Evolutionary conservation across 2,329 filamentous ascomycete genomes (phyloP), one percentile per base, ranked within the genome.

Genomic region (Penicillium sp.): DNA sequence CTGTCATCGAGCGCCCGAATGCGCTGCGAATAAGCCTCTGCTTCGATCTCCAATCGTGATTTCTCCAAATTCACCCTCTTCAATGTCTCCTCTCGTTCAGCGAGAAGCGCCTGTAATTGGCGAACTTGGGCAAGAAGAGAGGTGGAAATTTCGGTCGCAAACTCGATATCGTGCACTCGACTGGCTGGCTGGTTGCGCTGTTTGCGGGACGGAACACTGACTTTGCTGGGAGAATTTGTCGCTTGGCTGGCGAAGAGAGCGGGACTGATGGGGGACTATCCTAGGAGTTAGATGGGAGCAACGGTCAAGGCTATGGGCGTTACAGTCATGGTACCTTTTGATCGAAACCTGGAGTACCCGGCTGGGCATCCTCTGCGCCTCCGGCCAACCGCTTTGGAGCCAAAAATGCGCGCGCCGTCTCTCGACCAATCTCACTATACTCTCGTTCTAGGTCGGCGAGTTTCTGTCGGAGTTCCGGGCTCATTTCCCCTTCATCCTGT

Each of bases 101-200:
- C 80, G 9, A 98, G 77, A 13, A 95, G 76, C 2, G 84, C 79
- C 68, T 98, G 93, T 44, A 98, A 72, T 64, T 93, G 89, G 52
- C 93, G 85, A 41, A 98, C 87, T 71, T 97, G 93, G n/a, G 86
- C 84, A 42, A 98, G 84, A 42, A 98, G 77, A 1, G 89, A 95
- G 5, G 89, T 95, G 63, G 89, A 96, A 61, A 98, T 96, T 65
- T 98, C 91, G 41, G 93, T 90, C n/a, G 91, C 93, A 63, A 98
- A 95, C 60, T 96, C 89, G 63, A 98, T 95, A 63, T 98, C 93
- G 65, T 97, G 89, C 10, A 95, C 85, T 42, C 90, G 84, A 64
- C 84, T 93, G 8, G 86, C 81, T 2, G 88, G 87, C 64, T 96
- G 91, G 59, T 97, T 97, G 46, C 93, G 81, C 64, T 93, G 80